Percentiles rank a stretch among this genome's conserved stretches.
Conservation (phyloP, 352 stramenopile species). For the Hyaloperonospora brassicae region DNA sequence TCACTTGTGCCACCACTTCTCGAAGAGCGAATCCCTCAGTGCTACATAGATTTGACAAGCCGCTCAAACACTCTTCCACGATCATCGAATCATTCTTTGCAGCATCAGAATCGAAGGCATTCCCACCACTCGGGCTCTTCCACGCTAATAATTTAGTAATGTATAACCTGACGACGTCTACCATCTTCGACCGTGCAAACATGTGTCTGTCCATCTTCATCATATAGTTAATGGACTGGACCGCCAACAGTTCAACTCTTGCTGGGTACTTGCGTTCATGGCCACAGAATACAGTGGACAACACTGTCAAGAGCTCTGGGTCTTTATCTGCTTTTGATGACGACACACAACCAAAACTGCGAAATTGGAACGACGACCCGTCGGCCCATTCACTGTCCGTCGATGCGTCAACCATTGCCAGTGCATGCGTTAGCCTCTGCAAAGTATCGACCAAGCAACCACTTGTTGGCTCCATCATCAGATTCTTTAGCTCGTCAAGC, state of each 20-base stretch:
- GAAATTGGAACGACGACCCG: slow-evolving; percentile 45
- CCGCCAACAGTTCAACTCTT: slow-evolving; percentile 48
- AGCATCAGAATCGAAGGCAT: slow-evolving; percentile 2
- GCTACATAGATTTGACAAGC: slow-evolving; percentile 56
- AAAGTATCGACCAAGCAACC: slow-evolving; percentile 49
- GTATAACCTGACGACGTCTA: slow-evolving; percentile 50
- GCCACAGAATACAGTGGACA: slow-evolving; percentile 46
- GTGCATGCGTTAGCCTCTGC: slow-evolving; percentile 71
- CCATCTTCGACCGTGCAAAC: slow-evolving; percentile 37
- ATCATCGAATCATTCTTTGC: slow-evolving; percentile 48
- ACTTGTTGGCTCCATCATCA: slow-evolving; percentile 42
- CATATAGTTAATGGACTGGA: slow-evolving; percentile 83
- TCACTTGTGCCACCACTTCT: slow-evolving; percentile 31
- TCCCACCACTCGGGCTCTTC: slow-evolving; percentile 11
- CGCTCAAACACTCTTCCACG: slow-evolving; percentile 74
- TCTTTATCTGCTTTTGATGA: slow-evolving; percentile 43
- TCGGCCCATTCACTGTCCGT: slow-evolving; percentile 65
- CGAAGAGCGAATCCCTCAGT: slow-evolving; percentile 47
- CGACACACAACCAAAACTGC: slow-evolving; percentile 35
- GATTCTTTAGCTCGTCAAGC: slow-evolving; percentile 48
- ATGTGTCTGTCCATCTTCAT: slow-evolving; percentile 74
- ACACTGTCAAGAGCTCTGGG: slow-evolving; percentile 41
- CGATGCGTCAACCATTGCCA: slow-evolving; percentile 83
- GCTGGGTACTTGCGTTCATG: slow-evolving; percentile 27
- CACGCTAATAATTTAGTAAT: slow-evolving; percentile 40